Evolutionary conservation across 1,284 basidiomycete species (phyloP).

Genomic region (Hypsizygus ulmarius): DNA sequence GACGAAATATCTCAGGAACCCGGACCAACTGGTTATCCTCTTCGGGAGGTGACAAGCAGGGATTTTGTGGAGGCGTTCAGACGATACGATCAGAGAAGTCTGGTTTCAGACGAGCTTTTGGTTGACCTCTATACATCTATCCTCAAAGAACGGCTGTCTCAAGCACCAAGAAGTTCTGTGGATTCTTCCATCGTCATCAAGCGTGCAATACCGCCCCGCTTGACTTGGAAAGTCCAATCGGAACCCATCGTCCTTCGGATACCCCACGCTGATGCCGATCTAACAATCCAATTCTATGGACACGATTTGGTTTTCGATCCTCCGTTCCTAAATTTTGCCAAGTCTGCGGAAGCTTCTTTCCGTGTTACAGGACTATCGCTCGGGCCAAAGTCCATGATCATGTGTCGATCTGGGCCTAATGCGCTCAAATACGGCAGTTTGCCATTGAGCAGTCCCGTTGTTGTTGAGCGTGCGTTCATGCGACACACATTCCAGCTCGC

Average conservation of each 20-base stretch:
- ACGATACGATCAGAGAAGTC: conserved; percentile 63
- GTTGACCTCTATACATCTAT: conserved; percentile 79
- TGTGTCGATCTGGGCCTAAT: conserved; percentile 77
- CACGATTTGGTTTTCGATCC: conserved; percentile 87
- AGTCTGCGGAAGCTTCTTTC: conserved; percentile 80
- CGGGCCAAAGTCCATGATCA: conserved; percentile 78
- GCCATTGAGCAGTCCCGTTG: conserved; percentile 71
- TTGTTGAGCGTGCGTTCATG: conserved; percentile 91
- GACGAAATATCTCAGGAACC: conserved; percentile 59
- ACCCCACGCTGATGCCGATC: conserved; percentile 73
- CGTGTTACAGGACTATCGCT: conserved; percentile 79
- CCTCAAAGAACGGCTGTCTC: conserved; percentile 66
- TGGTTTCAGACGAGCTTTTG: conserved; percentile 73
- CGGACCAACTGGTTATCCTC: conserved; percentile 60
- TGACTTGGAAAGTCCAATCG: conserved; percentile 84
- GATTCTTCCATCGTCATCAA: conserved; percentile 66
- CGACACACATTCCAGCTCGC: conserved; percentile 89
- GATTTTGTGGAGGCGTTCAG: conserved; percentile 82
- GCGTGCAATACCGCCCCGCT: conserved; percentile 67
- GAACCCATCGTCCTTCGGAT: conserved; percentile 83
- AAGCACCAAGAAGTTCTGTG: conserved; percentile 49
- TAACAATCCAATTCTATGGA: conserved; percentile 80
- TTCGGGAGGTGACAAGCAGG: conserved; percentile 63
- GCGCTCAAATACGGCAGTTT: conserved; percentile 79
- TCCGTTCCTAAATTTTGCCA: conserved; percentile 72